Evolutionary conservation across 306 rosid species (phyloP).

Genomic region (Trichosanthes cucumerina): DNA sequence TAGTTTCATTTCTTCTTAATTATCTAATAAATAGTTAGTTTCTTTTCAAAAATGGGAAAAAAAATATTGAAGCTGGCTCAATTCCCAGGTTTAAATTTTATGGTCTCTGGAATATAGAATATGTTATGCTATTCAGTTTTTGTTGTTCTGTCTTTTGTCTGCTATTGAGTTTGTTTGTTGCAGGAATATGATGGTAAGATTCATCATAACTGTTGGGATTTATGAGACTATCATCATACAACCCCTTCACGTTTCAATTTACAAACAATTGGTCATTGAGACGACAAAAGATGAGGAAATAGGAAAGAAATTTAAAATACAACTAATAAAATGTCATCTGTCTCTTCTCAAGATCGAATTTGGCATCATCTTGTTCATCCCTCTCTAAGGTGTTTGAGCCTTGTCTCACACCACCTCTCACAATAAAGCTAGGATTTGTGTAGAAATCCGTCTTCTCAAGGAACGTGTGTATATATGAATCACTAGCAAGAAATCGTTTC

Average conservation of each 20-base stretch:
- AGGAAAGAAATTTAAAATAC: background rate
- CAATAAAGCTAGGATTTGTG: no score
- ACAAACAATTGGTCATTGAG: background rate
- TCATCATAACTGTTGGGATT: background rate
- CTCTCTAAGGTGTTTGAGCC: slow-evolving; percentile 14
- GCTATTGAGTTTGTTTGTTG: background rate
- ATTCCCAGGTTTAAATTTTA: background rate
- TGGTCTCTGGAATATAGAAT: background rate
- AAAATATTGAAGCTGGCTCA: background rate
- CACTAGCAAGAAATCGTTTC: no score
- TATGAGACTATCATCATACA: background rate
- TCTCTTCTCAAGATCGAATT: background rate
- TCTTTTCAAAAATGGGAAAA: background rate
- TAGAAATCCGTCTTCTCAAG: no score
- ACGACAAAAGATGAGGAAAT: background rate
- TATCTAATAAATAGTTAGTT: background rate
- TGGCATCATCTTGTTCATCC: background rate
- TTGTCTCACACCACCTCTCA: no score
- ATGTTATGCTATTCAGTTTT: background rate
- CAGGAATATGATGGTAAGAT: background rate
- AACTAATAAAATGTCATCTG: background rate
- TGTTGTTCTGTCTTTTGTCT: background rate
- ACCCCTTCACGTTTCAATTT: background rate
- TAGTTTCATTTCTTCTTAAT: background rate
- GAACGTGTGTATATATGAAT: no score